These are phyloP conservation scores for Macadamia tetraphylla DNA, from an alignment of 164 flowering plant genomes.

Conservation along the genomic window DNA sequence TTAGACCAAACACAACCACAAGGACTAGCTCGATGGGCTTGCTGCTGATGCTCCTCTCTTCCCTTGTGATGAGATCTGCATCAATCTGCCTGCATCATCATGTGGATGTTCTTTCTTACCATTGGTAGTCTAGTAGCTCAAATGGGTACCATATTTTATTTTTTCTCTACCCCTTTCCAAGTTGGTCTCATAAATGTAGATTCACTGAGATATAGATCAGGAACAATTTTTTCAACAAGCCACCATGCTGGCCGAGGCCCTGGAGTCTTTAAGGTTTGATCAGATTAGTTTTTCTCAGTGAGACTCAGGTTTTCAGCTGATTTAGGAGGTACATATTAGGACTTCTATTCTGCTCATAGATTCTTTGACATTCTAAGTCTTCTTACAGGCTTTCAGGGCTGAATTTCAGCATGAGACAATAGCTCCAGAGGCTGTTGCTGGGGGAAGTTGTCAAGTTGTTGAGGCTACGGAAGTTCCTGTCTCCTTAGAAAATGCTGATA, in stretches of 20 bases:
- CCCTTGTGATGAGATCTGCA: too few relatives aligned
- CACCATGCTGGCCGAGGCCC: slow-evolving; percentile 18
- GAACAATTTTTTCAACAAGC: slow-evolving; percentile 26
- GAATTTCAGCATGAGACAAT: slow-evolving; percentile 12
- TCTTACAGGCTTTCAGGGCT: slow-evolving; percentile 21
- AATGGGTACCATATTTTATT: background rate
- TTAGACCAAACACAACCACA: too few relatives aligned
- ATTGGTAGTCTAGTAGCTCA: too few relatives aligned
- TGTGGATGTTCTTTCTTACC: too few relatives aligned
- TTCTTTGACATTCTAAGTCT: background rate
- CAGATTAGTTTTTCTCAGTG: slow-evolving; percentile 18
- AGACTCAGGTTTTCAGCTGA: background rate
- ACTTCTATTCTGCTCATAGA: too few relatives aligned
- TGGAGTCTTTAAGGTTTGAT: slow-evolving; percentile 17
- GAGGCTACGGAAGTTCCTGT: slow-evolving; percentile 11
- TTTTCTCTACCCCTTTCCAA: too few relatives aligned
- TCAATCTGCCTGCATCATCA: too few relatives aligned
- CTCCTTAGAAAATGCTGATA: slow-evolving; percentile 13
- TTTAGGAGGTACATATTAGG: background rate
- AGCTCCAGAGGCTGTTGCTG: slow-evolving; percentile 15
- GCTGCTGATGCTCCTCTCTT: too few relatives aligned
- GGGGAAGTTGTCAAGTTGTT: slow-evolving; percentile 14
- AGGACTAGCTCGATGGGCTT: too few relatives aligned
- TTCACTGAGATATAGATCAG: slow-evolving; percentile 12
- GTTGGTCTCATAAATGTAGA: background rate